phyloP scores from a whole-genome alignment of 176 grass and related monocot genomes.

The Rhipidocladum racemiflorum region DNA sequence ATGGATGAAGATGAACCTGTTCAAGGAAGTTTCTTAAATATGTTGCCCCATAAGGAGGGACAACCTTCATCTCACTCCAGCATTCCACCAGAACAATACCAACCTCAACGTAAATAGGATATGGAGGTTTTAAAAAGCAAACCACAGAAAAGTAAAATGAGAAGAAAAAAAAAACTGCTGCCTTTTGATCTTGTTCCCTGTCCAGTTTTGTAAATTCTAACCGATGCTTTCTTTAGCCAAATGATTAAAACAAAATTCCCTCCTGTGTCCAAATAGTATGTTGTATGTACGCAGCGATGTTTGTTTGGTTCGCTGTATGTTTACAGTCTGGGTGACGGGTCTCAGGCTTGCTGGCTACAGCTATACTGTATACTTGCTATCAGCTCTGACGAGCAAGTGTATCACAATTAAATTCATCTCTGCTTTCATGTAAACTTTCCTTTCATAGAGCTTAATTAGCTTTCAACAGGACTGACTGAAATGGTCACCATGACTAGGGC shows the following conservation, averaged over 20 bases:
- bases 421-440: conserved; percentile 20
- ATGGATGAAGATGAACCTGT: conserved; percentile 59
- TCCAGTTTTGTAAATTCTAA: conserved; percentile 56
- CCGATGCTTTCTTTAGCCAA: conserved; percentile 42
- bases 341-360: conserved; percentile 7
- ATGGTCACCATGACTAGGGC: background rate
- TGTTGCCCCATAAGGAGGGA: conserved; percentile 79
- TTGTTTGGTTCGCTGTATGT: conserved; percentile 26
- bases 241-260: conserved; percentile 23
- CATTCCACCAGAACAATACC: conserved; percentile 74
- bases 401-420: conserved; percentile 3
- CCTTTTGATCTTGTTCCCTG: conserved; percentile 41
- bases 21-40: conserved; percentile 81
- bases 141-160: conserved; percentile 44
- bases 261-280: conserved; percentile 18
- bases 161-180: conserved; percentile 34
- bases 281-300: conserved; percentile 14
- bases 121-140: conserved; percentile 50
- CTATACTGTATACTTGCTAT: conserved; percentile 29
- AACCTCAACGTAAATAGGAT: conserved; percentile 79
- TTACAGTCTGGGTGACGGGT: background rate
- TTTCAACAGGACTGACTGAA: background rate
- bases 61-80: conserved; percentile 76
- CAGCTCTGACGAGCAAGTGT: conserved; percentile 21
- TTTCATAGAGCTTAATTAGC: conserved; percentile 9